Percentiles rank a stretch among this genome's conserved stretches.
phyloP scores from a whole-genome alignment of 2,329 filamentous ascomycete genomes.

The Verticillium dahliae region DNA sequence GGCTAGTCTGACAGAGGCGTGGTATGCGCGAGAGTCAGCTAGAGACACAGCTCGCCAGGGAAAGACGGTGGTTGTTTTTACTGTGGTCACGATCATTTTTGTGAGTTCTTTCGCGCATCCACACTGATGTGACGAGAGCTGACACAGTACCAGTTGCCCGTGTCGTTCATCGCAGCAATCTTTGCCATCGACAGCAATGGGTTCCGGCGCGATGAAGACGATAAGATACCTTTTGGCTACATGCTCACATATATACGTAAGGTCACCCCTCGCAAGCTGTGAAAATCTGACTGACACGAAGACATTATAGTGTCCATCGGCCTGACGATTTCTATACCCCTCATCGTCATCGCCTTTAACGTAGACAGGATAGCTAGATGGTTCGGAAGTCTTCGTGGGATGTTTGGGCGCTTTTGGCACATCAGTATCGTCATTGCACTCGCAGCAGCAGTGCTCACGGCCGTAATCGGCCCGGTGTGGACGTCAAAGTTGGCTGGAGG shows the following conservation, averaged over 20 bases:
- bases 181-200: constrained; percentile 7
- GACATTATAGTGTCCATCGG: constrained; percentile 4
- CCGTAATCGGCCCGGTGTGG: background rate
- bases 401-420: background rate
- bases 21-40: constrained; percentile 4
- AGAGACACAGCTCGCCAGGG: constrained; percentile 8
- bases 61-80: constrained; percentile 11
- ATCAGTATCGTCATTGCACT: background rate
- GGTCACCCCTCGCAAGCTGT: background rate
- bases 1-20: constrained; percentile 4
- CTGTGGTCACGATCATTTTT: constrained; percentile 13
- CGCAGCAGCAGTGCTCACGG: background rate
- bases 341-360: constrained; percentile 8
- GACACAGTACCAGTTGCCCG: background rate
- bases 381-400: background rate
- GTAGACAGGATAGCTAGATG: background rate
- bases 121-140: background rate
- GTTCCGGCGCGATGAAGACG: constrained; percentile 1
- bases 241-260: constrained; percentile 6
- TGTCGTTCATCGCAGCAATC: constrained; percentile 4
- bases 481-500: background rate
- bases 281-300: background rate
- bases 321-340: constrained; percentile 3
- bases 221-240: constrained; percentile 7
- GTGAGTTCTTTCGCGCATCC: constrained; percentile 4